Percentiles rank a stretch among this genome's conserved stretches.
phyloP scores from a whole-genome alignment of 2,329 filamentous ascomycete genomes.

The Neofusicoccum umdonicola region DNA sequence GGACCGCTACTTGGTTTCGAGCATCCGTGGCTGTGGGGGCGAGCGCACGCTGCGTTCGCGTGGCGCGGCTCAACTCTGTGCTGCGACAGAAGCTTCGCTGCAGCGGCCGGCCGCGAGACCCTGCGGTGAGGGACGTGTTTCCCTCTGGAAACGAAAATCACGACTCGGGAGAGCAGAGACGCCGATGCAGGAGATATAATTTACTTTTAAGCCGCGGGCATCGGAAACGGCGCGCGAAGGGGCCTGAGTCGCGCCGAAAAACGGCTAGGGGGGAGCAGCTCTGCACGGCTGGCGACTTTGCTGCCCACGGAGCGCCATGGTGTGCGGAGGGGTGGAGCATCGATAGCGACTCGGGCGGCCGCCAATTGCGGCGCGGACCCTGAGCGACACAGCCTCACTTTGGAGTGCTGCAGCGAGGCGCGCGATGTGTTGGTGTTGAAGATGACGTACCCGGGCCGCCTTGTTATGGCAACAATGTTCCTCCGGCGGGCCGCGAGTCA shows the following conservation, averaged over 20 bases:
- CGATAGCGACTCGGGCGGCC: background rate
- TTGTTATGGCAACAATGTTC: conserved; percentile 2
- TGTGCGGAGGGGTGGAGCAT: background rate
- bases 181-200: conserved; percentile 5
- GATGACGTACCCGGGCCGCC: conserved; percentile 1
- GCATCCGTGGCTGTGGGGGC: background rate
- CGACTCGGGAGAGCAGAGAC: background rate
- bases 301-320: background rate
- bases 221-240: background rate
- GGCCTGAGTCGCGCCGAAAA: conserved; percentile 4
- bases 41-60: background rate
- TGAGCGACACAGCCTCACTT: conserved; percentile 2
- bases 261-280: background rate
- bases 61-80: conserved; percentile 4
- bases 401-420: background rate
- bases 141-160: background rate
- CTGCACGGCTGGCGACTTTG: background rate
- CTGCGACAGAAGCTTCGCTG: conserved; percentile 12
- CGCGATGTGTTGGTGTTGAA: background rate
- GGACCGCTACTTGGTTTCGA: background rate
- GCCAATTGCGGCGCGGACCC: background rate
- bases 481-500: background rate
- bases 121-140: background rate
- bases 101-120: background rate
- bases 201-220: conserved; percentile 8